phyloP scores from a whole-genome alignment of 192 early-diverging fungal genomes.

The Linderina pennispora region DNA sequence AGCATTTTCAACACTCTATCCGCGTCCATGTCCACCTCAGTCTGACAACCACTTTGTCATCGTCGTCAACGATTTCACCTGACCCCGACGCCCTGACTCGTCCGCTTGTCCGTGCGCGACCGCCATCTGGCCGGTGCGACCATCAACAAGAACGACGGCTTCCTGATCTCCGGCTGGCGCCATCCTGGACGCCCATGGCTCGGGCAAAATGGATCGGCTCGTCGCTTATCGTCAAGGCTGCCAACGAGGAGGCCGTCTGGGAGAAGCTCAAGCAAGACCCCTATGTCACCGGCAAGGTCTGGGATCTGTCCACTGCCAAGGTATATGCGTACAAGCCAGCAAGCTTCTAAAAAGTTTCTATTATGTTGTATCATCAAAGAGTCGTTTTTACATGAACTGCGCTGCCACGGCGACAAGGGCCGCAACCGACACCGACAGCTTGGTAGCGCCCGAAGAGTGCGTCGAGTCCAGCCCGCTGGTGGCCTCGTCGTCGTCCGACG shows the following conservation, averaged over 20 bases:
- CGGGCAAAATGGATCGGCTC: constrained; percentile 51
- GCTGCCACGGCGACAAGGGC: background rate
- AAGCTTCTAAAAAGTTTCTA: constrained; percentile 8
- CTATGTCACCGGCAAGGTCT: constrained; percentile 49
- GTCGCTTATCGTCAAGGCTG: constrained; percentile 47
- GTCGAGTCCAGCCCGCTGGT: too few relatives aligned
- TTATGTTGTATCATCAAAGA: too few relatives aligned
- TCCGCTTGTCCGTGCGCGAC: constrained; percentile 30
- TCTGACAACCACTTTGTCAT: constrained; percentile 25
- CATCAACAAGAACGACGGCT: constrained; percentile 19
- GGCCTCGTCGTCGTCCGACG: too few relatives aligned
- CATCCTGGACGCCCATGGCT: constrained; percentile 46
- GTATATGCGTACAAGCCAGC: constrained; percentile 19
- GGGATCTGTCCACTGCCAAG: constrained; percentile 34
- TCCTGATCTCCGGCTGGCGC: constrained; percentile 48
- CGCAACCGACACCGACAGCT: too few relatives aligned
- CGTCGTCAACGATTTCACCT: constrained; percentile 46
- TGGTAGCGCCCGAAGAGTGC: too few relatives aligned
- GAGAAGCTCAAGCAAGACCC: constrained; percentile 46
- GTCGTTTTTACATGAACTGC: background rate
- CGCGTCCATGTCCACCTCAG: too few relatives aligned
- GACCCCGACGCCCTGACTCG: constrained; percentile 46
- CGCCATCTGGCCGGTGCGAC: constrained; percentile 42
- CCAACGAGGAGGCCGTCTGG: constrained; percentile 38
- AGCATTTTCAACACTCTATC: too few relatives aligned